Evolutionary conservation across 108 stramenopile genomes (phyloP).

Genomic region (Pseudonitzschia pungens): DNA sequence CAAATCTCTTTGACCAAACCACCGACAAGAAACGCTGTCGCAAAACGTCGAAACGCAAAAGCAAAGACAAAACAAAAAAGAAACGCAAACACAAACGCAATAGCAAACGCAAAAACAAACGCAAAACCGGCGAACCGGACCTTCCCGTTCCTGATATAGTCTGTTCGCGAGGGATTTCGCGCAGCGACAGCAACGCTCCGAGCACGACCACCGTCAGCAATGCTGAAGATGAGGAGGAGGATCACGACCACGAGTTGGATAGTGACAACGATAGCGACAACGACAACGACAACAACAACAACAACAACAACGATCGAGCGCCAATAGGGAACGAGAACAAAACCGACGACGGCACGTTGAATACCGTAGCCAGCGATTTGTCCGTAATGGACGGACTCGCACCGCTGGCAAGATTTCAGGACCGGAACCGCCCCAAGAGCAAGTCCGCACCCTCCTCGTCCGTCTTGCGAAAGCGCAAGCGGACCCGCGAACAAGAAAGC

Average conservation of each 20-base stretch:
- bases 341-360: background rate
- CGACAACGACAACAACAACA: background rate
- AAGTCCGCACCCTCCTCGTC: background rate
- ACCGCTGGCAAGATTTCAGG: background rate
- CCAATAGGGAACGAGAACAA: background rate
- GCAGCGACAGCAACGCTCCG: too few relatives aligned
- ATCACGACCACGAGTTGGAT: background rate
- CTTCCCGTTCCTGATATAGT: too few relatives aligned
- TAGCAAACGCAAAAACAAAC: too few relatives aligned
- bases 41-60: too few relatives aligned
- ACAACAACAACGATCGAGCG: background rate
- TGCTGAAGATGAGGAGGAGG: too few relatives aligned
- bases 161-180: too few relatives aligned
- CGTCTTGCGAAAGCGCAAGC: background rate
- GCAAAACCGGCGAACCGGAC: too few relatives aligned
- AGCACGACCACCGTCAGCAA: too few relatives aligned
- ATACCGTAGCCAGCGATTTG: conserved; percentile 8
- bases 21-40: background rate
- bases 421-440: too few relatives aligned
- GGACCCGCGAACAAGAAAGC: background rate
- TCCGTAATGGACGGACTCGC: background rate
- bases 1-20: background rate
- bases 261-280: background rate
- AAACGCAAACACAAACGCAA: too few relatives aligned
- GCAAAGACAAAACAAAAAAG: too few relatives aligned